Evolutionary conservation across 768 basidiomycete genomes (phyloP).

Genomic region (Boletus subparvulus): DNA sequence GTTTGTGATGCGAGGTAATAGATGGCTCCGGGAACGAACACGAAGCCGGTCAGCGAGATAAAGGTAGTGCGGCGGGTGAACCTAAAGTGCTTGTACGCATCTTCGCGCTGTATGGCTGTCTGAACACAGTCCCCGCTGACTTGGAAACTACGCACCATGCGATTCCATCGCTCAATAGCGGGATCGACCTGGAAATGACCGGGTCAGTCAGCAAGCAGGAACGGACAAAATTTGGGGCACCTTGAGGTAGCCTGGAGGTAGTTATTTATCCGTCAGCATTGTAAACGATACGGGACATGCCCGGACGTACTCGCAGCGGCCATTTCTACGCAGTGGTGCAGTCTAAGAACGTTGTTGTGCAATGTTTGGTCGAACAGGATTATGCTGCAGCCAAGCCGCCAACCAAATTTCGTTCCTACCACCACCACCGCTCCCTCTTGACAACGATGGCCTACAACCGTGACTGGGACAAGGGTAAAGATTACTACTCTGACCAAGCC

Average conservation of each 20-base stretch:
- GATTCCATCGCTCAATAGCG: conserved; percentile 61
- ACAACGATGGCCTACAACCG: conserved; percentile 69
- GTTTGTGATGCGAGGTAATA: conserved; percentile 42
- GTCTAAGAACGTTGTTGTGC: conserved; percentile 29
- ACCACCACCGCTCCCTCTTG: conserved; percentile 16
- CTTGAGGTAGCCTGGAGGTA: conserved; percentile 53
- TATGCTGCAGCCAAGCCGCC: background rate
- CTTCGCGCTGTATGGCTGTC: conserved; percentile 59
- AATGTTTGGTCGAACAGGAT: conserved; percentile 26
- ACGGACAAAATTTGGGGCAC: conserved; percentile 31
- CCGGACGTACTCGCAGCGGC: conserved; percentile 60
- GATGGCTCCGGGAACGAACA: conserved; percentile 61
- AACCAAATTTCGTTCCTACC: conserved; percentile 22
- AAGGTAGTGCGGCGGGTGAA: conserved; percentile 72
- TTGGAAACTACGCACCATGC: conserved; percentile 46
- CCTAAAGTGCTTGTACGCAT: conserved; percentile 78
- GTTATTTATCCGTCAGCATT: conserved; percentile 19
- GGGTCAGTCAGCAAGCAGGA: background rate
- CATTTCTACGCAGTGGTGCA: conserved; percentile 43
- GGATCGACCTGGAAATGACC: conserved; percentile 41
- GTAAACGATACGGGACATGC: background rate
- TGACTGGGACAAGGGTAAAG: conserved; percentile 86
- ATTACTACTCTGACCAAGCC: conserved; percentile 48
- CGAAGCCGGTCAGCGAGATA: conserved; percentile 58
- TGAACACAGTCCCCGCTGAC: background rate